phyloP scores from a whole-genome alignment of 495 filamentous ascomycete genomes.

The Cryomyces minteri region DNA sequence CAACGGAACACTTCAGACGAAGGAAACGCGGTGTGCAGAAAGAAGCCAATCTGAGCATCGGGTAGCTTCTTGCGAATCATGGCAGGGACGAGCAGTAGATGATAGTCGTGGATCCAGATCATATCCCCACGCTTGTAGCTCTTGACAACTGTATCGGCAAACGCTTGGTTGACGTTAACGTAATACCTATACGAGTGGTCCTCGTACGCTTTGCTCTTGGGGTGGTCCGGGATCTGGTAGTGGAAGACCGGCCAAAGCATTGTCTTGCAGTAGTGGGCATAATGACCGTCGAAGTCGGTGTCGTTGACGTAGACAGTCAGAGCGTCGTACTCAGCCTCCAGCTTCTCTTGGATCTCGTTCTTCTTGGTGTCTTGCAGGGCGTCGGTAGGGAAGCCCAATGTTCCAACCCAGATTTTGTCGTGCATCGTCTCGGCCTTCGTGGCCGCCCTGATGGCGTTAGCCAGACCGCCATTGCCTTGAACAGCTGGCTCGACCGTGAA shows the following conservation, averaged over 20 bases:
- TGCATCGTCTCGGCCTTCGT: slow-evolving; percentile 39
- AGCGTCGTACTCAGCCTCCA: slow-evolving; percentile 64
- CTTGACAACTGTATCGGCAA: slow-evolving; percentile 72
- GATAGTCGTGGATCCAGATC: slow-evolving; percentile 92
- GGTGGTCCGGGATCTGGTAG: slow-evolving; percentile 90
- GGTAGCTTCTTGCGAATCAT: slow-evolving; percentile 78
- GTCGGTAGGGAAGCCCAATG: slow-evolving; percentile 82
- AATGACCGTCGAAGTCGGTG: slow-evolving; percentile 80
- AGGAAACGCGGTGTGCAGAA: slow-evolving; percentile 85
- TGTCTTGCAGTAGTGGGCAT: slow-evolving; percentile 75
- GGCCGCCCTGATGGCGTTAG: slow-evolving; percentile 69
- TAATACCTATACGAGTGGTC: slow-evolving; percentile 95
- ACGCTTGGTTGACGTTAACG: slow-evolving; percentile 72
- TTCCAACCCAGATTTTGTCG: slow-evolving; percentile 74
- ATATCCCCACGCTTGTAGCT: slow-evolving; percentile 83
- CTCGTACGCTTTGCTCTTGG: slow-evolving; percentile 92
- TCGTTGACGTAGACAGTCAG: slow-evolving; percentile 70
- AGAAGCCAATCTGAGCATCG: slow-evolving; percentile 86
- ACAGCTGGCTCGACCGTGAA: slow-evolving; percentile 76
- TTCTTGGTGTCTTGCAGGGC: slow-evolving; percentile 49
- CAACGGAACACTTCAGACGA: slow-evolving; percentile 92
- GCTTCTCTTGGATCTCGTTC: slow-evolving; percentile 56
- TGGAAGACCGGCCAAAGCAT: slow-evolving; percentile 53
- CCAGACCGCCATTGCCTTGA: slow-evolving; percentile 78
- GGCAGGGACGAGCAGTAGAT: slow-evolving; percentile 72